phyloP scores from a whole-genome alignment of 352 stramenopile genomes.

The Phytopythium montanum region DNA sequence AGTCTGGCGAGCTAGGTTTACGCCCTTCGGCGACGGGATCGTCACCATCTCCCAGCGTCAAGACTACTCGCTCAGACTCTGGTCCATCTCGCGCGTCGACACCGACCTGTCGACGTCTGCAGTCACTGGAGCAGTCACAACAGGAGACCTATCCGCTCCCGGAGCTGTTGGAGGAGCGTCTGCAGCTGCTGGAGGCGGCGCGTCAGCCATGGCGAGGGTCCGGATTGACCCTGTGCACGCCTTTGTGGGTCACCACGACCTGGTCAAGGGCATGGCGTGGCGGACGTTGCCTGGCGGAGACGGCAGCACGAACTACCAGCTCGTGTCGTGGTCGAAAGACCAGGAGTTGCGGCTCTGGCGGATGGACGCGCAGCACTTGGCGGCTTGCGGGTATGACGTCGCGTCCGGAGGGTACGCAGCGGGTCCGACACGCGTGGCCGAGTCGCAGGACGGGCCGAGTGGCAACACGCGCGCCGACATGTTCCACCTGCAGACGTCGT shows the following conservation, averaged over 20 bases:
- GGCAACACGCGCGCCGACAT: constrained; percentile 23
- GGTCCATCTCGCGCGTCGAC: constrained; percentile 39
- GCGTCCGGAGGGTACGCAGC: not conserved
- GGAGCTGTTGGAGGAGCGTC: constrained; percentile 8
- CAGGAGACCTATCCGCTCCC: constrained; percentile 10
- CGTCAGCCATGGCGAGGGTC: constrained; percentile 8
- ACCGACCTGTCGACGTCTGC: not conserved
- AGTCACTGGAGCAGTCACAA: not conserved
- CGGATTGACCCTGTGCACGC: constrained; percentile 50
- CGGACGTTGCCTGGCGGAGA: constrained; percentile 19
- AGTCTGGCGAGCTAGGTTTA: constrained; percentile 72
- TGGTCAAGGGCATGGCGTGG: constrained; percentile 69
- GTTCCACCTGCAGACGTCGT: constrained; percentile 25
- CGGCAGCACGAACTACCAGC: constrained; percentile 43
- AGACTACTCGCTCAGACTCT: constrained; percentile 62
- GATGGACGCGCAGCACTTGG: constrained; percentile 55
- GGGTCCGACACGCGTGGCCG: not conserved
- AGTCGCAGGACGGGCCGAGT: not conserved
- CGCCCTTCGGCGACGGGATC: constrained; percentile 78
- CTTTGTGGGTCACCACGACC: constrained; percentile 56
- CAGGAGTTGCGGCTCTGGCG: constrained; percentile 75
- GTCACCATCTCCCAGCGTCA: constrained; percentile 70
- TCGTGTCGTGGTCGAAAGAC: constrained; percentile 81
- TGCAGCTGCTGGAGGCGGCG: not conserved
- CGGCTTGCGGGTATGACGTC: constrained; percentile 52